Evolutionary conservation across 2,329 filamentous ascomycete species (phyloP), one percentile per base, ranked within the genome.

Genomic region (Pezicula rhizophila): DNA sequence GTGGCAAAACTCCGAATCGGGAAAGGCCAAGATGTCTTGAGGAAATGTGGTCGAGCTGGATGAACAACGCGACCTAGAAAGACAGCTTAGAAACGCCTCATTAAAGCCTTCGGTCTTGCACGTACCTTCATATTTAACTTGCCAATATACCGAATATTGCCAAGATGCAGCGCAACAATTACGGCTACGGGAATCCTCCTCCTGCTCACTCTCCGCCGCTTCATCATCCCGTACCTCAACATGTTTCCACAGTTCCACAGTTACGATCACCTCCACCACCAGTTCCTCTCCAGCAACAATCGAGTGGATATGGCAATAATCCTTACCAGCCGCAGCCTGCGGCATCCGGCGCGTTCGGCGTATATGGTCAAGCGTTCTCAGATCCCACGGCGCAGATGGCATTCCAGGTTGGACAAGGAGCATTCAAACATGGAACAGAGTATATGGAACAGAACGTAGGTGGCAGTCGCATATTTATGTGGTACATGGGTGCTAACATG

Each of bases 201-300:
- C 81, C 80, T 26, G 81, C 82, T 52, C 80, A 84, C 60, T 96
- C 90, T 65, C 92, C 91, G 66, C 91, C 92, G 57, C 83, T 97
- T 60, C 93, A 97, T 70, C 93, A 97, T 68, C 93, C 93, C 50
- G 90, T 97, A 51, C 93, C 93, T 54, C 93, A 99, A 70, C 93
- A 99, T 77, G 92, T 97, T 63, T 97, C 93, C 65, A 95, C 91
- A 50, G 93, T 99, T 44, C 93, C 93, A 40, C 93, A 97, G 73
- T 83, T 99, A 67, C 85, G 95, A 69, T 97, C 93, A 50, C 93
- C 93, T 52, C 92, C 88, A 50, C 87, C 89, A 53, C 91, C 89
- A 34, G 50, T 84, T 57, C 82, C 84, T 49, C 85, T 87, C 63
- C 78, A 81, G 33, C 78, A 81, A 39, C 79, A 82, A 58, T 77